Evolutionary conservation across 768 basidiomycete genomes (phyloP).

Genomic region (Termitomyces heimii): DNA sequence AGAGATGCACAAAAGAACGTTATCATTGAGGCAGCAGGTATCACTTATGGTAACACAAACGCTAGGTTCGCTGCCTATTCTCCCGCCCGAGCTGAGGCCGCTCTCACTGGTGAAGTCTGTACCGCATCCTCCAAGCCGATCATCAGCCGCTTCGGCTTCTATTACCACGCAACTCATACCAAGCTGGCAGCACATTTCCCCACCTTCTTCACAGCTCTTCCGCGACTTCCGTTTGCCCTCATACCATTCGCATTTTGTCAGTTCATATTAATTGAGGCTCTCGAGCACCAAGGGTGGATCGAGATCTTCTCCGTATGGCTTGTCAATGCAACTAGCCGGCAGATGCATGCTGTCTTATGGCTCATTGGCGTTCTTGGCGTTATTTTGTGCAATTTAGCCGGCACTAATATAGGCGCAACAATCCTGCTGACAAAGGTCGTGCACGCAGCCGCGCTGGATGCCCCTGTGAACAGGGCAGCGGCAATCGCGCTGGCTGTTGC

Average conservation of each 20-base stretch:
- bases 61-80: slow-evolving; percentile 8
- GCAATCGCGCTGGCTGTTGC: slow-evolving; percentile 77
- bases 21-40: slow-evolving; percentile 3
- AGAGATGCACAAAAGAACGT: not conserved
- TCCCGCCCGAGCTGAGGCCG: not conserved
- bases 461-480: slow-evolving; percentile 41
- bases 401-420: slow-evolving; percentile 89
- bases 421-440: slow-evolving; percentile 84
- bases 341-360: slow-evolving; percentile 52
- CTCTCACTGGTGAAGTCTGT: slow-evolving; percentile 1
- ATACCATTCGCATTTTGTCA: slow-evolving; percentile 92
- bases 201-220: slow-evolving; percentile 58
- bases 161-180: slow-evolving; percentile 5
- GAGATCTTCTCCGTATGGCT: slow-evolving; percentile 73
- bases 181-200: slow-evolving; percentile 47
- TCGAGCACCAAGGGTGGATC: slow-evolving; percentile 85
- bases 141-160: slow-evolving; percentile 1
- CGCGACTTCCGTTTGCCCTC: slow-evolving; percentile 72
- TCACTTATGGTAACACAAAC: slow-evolving; percentile 3
- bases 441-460: slow-evolving; percentile 38
- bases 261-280: slow-evolving; percentile 88
- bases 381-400: slow-evolving; percentile 73
- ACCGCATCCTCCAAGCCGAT: slow-evolving; percentile 1
- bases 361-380: slow-evolving; percentile 68
- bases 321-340: slow-evolving; percentile 31